Base-by-base conservation (phyloP, 108 stramenopile genomes). In the Epipyxis sp. region DNA sequence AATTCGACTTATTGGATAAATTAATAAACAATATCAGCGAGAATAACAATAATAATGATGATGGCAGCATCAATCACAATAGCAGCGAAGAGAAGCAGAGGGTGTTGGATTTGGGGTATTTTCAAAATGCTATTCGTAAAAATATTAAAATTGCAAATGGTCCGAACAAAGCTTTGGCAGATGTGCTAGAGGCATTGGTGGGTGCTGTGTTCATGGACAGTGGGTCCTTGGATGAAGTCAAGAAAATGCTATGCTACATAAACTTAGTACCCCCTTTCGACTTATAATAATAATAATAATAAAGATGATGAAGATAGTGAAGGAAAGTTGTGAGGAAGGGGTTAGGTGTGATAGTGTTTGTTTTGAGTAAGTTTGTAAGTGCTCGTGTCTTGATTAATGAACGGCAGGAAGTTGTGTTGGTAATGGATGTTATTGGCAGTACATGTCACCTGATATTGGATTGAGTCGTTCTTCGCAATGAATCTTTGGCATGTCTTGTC, bases 181-280 rank as follows among this genome's bases (percentile, higher is more conserved):
- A 77, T 40, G 45, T 65, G 2, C 39, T 77, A 25, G 76, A 77
- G 32, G 76, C 76, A 20, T 59, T 77, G 59, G 46, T 77, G 1
- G 76, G 76, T 10, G 76, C 76, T 3, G 46, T 77, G 27, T 77
- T 77, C 32, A n/a, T 77, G 2, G 76, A 77, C 46, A 77, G 76
- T 43, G 42, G n/a, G 1, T 39, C 39, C 69, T 42, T 71, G 42
- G 42, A 71, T 25, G 1, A 3, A 25, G 30, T 71, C 10, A 29
- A 13, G 61, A 29, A 65, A 37, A 32, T 65, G 6, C 13, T 65
- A 6, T 32, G 61, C 25, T 6, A 29, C 34, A 65, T 65, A 3
- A 37, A 37, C 25, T 65, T 50, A 20, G 6, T 50, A 20, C 46
- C 46, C 46, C 46, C 6, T 6, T 20, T 50, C 46, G 20, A 50